A percentile compares a stretch with the other conserved stretches of the same genome.
Evolutionary conservation across 768 basidiomycete species (phyloP).

Genomic region (Auricularia cornea): DNA sequence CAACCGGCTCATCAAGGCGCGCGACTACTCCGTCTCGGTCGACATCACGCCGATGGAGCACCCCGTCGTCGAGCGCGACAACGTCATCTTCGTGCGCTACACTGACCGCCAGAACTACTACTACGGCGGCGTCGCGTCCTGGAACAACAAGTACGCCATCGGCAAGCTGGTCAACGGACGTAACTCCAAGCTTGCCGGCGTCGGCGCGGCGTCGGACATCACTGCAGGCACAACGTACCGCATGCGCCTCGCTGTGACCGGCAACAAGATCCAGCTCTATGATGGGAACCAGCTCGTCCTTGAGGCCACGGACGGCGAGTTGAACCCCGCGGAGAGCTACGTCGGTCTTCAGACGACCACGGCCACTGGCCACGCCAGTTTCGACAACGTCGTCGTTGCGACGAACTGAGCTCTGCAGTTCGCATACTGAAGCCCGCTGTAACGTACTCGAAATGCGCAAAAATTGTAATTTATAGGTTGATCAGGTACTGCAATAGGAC

Average conservation of each 20-base stretch:
- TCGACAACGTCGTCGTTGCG: not conserved
- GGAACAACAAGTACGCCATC: not conserved
- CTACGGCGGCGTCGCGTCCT: slow-evolving; percentile 1
- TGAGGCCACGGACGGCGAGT: not conserved
- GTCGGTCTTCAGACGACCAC: not conserved
- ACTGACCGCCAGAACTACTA: not conserved
- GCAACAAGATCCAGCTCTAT: not conserved
- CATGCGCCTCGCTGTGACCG: not conserved
- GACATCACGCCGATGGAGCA: not conserved
- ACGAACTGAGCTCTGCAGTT: no score
- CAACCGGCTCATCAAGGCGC: not conserved
- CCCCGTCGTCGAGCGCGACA: not conserved
- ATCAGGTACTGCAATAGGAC: no score
- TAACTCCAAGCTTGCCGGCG: not conserved
- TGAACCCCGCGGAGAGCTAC: not conserved
- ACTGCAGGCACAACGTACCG: not conserved
- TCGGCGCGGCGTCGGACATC: not conserved
- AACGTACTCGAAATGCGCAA: no score
- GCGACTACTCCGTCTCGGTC: not conserved
- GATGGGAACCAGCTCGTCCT: not conserved
- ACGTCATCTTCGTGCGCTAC: not conserved
- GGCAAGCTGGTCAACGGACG: not conserved
- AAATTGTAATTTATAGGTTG: no score
- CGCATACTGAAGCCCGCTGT: no score
- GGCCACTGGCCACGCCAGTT: not conserved